phyloP scores from a whole-genome alignment of 257 asterid species.

The Perilla frutescens region DNA sequence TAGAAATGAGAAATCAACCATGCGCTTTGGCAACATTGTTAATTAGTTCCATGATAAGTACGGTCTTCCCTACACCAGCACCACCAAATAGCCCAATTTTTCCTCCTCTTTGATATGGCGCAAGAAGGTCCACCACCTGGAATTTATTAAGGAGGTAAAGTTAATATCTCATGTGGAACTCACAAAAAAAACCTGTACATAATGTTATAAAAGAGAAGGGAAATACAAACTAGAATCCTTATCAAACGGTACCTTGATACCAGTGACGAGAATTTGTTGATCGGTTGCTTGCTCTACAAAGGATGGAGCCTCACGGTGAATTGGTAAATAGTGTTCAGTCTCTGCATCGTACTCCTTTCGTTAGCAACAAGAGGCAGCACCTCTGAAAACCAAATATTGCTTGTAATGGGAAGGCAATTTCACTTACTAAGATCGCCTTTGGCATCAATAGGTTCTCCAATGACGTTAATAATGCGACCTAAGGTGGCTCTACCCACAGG shows the following conservation, averaged over 20 bases:
- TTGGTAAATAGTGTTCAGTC: conserved; percentile 85
- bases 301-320: conserved; percentile 94
- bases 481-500: conserved; percentile 98
- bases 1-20: conserved; percentile 37
- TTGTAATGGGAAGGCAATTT: neutral
- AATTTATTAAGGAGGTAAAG: neutral
- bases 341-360: conserved; percentile 46
- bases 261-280: conserved; percentile 91
- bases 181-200: neutral
- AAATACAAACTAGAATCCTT: neutral
- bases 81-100: conserved; percentile 75
- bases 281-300: conserved; percentile 95
- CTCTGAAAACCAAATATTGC: neutral
- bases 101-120: conserved; percentile 98
- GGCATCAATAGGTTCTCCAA: conserved; percentile 90
- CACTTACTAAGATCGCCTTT: conserved; percentile 82
- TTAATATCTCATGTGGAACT: neutral
- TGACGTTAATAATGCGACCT: conserved; percentile 93
- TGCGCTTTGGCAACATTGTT: conserved; percentile 65
- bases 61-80: conserved; percentile 73
- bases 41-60: conserved; percentile 59
- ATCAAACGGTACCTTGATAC: conserved; percentile 78
- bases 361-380: conserved; percentile 24
- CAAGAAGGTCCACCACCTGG: conserved; percentile 96
- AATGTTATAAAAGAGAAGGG: neutral